Evolutionary conservation across 2,329 filamentous ascomycete species (phyloP).

Genomic region (Alternaria viburni): DNA sequence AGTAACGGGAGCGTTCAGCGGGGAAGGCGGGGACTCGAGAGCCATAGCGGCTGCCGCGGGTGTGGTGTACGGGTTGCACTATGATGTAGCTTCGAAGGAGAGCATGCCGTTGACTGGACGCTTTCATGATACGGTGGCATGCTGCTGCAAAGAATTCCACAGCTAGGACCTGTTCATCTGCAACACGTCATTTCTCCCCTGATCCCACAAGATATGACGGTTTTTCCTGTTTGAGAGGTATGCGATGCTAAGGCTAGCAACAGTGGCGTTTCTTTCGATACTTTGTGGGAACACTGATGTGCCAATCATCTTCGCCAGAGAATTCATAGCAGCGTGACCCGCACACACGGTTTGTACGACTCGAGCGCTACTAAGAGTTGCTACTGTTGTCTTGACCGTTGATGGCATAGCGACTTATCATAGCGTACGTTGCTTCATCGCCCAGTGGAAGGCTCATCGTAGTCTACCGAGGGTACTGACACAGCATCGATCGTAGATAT

Average conservation of each 20-base stretch:
- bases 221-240: background rate
- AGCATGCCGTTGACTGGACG: accelerated
- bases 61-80: background rate
- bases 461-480: background rate
- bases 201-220: background rate
- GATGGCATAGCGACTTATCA: constrained; percentile 17
- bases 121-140: background rate
- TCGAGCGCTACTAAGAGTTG: no score
- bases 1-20: constrained; percentile 23
- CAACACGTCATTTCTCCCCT: background rate
- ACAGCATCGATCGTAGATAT: background rate
- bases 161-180: accelerated
- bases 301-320: constrained; percentile 11
- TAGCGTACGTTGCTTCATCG: background rate
- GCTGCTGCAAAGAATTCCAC: background rate
- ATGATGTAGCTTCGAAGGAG: background rate
- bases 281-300: constrained; percentile 16
- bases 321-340: constrained; percentile 24
- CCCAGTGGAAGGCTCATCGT: background rate
- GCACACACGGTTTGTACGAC: constrained; percentile 29
- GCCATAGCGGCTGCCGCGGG: background rate
- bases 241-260: constrained; percentile 16
- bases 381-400: constrained; percentile 4
- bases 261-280: constrained; percentile 34
- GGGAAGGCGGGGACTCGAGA: constrained; percentile 3